These are phyloP conservation scores for Cubamyces lactineus DNA, from an alignment of 768 basidiomycete species.

Conservation along the genomic window DNA sequence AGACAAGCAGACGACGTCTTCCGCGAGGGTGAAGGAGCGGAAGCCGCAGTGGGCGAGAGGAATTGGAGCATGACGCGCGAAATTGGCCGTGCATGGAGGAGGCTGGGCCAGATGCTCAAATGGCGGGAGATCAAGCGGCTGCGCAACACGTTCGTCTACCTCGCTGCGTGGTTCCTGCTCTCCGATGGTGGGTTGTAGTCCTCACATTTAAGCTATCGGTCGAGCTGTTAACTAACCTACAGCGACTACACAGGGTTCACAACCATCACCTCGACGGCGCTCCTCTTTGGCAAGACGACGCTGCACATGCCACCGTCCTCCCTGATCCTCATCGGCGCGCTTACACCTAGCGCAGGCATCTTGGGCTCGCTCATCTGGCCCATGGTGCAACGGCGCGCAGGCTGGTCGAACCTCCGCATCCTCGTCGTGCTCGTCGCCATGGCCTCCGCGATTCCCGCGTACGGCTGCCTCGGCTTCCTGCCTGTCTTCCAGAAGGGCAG, in stretches of 20 bases:
- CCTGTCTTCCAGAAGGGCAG: constrained; percentile 46
- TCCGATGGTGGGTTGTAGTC: constrained; percentile 71
- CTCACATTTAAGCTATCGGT: too few relatives aligned
- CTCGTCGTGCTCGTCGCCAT: constrained; percentile 69
- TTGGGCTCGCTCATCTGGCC: constrained; percentile 86
- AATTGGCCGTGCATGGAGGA: constrained; percentile 71
- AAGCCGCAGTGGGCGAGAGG: constrained; percentile 4
- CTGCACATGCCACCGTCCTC: constrained; percentile 79
- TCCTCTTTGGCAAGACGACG: constrained; percentile 90
- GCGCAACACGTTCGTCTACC: constrained; percentile 84
- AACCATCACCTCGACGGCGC: constrained; percentile 88
- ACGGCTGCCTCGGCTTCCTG: constrained; percentile 83
- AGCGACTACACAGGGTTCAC: constrained; percentile 65
- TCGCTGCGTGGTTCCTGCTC: constrained; percentile 93
- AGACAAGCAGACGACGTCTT: constrained; percentile 10
- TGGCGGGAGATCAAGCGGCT: constrained; percentile 74
- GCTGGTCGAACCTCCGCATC: constrained; percentile 68
- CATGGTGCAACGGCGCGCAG: constrained; percentile 60
- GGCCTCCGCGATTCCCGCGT: constrained; percentile 71
- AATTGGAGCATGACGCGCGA: constrained; percentile 54
- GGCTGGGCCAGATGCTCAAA: constrained; percentile 73
- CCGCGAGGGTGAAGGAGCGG: constrained; percentile 19
- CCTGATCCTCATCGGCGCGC: constrained; percentile 77
- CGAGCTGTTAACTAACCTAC: too few relatives aligned
- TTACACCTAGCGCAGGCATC: constrained; percentile 81